Conservation (phyloP, 2,329 filamentous ascomycete genomes). For the Orbilia ellipsospora region DNA sequence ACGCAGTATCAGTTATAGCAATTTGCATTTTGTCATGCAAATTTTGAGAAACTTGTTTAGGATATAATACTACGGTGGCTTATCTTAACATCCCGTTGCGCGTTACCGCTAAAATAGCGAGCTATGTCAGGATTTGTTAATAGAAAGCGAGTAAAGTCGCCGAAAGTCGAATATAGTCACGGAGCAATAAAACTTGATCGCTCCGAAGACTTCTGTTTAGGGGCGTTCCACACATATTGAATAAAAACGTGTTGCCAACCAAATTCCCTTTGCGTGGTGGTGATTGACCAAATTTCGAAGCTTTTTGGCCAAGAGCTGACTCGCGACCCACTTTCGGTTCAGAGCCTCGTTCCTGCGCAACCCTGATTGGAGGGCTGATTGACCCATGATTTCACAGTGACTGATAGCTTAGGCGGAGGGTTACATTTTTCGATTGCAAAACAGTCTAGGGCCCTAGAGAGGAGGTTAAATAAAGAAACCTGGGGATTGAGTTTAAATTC, state of each 20-base stretch:
- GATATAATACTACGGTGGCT: no score
- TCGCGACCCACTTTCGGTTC: neutral
- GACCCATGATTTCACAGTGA: constrained; percentile 22
- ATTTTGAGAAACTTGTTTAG: no score
- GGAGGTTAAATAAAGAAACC: constrained; percentile 25
- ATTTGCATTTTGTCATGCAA: no score
- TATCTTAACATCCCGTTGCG: no score
- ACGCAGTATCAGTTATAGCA: no score
- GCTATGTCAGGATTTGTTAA: neutral
- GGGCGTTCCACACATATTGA: neutral
- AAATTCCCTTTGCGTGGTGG: neutral
- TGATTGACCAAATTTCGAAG: neutral
- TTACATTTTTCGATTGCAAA: constrained; percentile 11
- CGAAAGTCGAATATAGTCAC: no score
- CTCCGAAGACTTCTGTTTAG: neutral
- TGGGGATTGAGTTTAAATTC: neutral
- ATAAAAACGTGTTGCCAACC: constrained; percentile 30
- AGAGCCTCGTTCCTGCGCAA: constrained; percentile 4
- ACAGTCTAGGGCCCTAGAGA: neutral
- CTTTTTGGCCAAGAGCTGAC: neutral
- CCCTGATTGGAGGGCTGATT: constrained; percentile 14
- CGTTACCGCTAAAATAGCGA: neutral
- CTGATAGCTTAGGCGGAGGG: neutral
- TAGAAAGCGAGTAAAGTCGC: neutral
- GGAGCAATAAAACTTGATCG: no score